Percentiles rank a stretch among this genome's conserved stretches.
These are phyloP conservation scores for Microsporum canis DNA, from an alignment of 2,329 filamentous ascomycete species.

Conservation along the genomic window DNA sequence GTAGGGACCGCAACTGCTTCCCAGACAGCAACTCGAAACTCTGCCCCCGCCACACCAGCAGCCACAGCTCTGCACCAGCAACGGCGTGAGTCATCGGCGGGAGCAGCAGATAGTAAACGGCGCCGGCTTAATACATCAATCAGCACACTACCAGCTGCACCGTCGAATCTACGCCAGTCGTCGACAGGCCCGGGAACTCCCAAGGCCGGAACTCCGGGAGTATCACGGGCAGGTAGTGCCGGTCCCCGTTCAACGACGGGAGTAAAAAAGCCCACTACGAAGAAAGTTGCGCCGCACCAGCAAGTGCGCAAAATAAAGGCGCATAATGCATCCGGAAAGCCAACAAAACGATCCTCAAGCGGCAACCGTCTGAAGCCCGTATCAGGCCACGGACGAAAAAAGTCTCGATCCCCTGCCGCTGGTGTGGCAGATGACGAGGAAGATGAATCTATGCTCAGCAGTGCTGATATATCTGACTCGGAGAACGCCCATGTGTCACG, in stretches of 20 bases:
- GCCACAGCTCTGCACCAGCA: constrained; percentile 34
- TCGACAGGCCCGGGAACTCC: constrained; percentile 54
- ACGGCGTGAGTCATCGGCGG: constrained; percentile 45
- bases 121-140: constrained; percentile 45
- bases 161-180: constrained; percentile 48
- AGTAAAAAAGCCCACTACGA: constrained; percentile 38
- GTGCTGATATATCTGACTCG: constrained; percentile 38
- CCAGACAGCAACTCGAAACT: constrained; percentile 29
- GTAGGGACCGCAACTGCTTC: constrained; percentile 33
- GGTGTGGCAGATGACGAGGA: constrained; percentile 34
- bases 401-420: constrained; percentile 26
- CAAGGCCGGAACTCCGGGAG: constrained; percentile 43
- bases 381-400: constrained; percentile 25
- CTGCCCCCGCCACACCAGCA: constrained; percentile 31
- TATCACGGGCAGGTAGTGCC: constrained; percentile 48
- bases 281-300: constrained; percentile 47
- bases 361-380: constrained; percentile 26
- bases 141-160: constrained; percentile 42
- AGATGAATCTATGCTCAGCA: constrained; percentile 45
- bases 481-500: constrained; percentile 27
- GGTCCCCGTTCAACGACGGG: constrained; percentile 38
- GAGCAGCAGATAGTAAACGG: constrained; percentile 47
- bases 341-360: constrained; percentile 35
- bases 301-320: constrained; percentile 33
- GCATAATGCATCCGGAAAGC: constrained; percentile 24